Percentiles rank a stretch among this genome's conserved stretches.
phyloP scores from a whole-genome alignment of 2,329 filamentous ascomycete genomes.

The Ascochyta rabiei region DNA sequence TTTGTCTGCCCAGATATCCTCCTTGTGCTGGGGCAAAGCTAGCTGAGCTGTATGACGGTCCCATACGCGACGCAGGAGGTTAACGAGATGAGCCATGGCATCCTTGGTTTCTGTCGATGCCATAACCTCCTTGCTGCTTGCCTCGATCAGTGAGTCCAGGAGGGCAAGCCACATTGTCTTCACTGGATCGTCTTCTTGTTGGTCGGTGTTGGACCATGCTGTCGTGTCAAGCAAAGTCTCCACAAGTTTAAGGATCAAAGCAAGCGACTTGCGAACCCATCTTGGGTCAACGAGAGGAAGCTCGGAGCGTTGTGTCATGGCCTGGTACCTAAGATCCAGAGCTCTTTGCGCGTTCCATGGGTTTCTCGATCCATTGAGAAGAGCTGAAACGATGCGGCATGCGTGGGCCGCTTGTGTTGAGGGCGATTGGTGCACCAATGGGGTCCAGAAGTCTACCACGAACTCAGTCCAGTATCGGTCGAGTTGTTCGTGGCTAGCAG shows the following conservation, averaged over 20 bases:
- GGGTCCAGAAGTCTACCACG: conserved; percentile 67
- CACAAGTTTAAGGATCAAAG: conserved; percentile 67
- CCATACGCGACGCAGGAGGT: conserved; percentile 74
- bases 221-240: conserved; percentile 59
- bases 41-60: conserved; percentile 54
- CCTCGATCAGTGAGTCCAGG: conserved; percentile 67
- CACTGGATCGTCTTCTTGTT: conserved; percentile 54
- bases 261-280: conserved; percentile 80
- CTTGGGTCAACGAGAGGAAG: conserved; percentile 82
- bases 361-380: conserved; percentile 66
- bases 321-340: conserved; percentile 58
- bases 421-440: conserved; percentile 28
- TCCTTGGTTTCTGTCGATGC: conserved; percentile 81
- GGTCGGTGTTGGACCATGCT: conserved; percentile 50
- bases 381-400: conserved; percentile 72
- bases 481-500: conserved; percentile 66
- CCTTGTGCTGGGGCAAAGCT: conserved; percentile 40
- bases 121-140: conserved; percentile 85
- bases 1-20: conserved; percentile 54
- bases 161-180: conserved; percentile 68
- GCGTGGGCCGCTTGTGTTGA: conserved; percentile 35
- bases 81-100: conserved; percentile 75
- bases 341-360: conserved; percentile 79
- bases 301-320: conserved; percentile 66
- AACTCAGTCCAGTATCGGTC: conserved; percentile 81